These are phyloP conservation scores for Starmerella roubikii DNA, from an alignment of 805 yeast genomes.

Conservation along the genomic window DNA sequence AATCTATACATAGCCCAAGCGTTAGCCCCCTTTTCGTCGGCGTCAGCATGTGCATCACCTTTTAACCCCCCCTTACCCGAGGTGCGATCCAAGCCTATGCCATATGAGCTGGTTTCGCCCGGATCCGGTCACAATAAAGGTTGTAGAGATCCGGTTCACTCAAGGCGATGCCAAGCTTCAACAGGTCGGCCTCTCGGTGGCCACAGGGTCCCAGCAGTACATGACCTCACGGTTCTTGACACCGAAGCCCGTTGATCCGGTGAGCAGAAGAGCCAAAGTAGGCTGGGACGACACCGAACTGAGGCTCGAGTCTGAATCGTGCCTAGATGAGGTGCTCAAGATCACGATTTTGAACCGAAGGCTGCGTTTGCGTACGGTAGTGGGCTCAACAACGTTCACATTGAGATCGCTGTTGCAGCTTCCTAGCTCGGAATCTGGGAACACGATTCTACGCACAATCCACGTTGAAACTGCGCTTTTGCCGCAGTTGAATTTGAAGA, in stretches of 20 bases:
- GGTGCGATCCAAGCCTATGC: not conserved
- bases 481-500: conserved; percentile 16
- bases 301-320: conserved; percentile 5
- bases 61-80: too few species aligned
- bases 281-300: conserved; percentile 18
- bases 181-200: conserved; percentile 15
- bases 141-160: conserved; percentile 21
- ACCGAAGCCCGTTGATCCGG: conserved; percentile 21
- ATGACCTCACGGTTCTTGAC: conserved; percentile 8
- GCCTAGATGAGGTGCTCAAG: conserved; percentile 4
- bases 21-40: too few species aligned
- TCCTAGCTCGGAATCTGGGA: conserved; percentile 3
- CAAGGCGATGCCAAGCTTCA: conserved; percentile 17
- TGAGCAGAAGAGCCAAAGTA: conserved; percentile 17
- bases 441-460: conserved; percentile 9
- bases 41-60: too few species aligned
- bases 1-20: too few species aligned
- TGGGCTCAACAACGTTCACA: conserved; percentile 17
- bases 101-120: conserved; percentile 16
- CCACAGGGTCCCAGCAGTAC: conserved; percentile 17
- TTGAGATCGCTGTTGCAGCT: conserved; percentile 5
- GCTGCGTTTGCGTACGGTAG: conserved; percentile 17
- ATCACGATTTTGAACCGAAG: conserved; percentile 16
- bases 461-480: conserved; percentile 13
- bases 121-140: conserved; percentile 4